Evolutionary conservation across 176 grass and related monocot species (phyloP).

Genomic region (Rhipidocladum racemiflorum): DNA sequence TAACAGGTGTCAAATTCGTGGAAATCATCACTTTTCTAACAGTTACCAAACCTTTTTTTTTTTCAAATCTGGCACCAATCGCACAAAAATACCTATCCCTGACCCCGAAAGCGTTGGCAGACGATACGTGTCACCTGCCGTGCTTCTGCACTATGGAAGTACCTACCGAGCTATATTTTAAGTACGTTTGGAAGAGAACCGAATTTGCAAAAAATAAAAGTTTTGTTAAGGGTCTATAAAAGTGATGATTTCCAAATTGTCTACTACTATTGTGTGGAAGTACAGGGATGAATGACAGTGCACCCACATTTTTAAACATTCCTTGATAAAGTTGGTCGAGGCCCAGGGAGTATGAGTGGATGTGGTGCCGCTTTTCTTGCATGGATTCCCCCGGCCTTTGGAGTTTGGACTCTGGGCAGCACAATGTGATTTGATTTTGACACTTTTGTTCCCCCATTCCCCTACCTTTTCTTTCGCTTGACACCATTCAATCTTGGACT

Average conservation of each 20-base stretch:
- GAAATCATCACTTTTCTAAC: too few species aligned
- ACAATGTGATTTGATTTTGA: constrained; percentile 44
- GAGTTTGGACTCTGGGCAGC: constrained; percentile 20
- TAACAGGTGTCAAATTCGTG: not conserved
- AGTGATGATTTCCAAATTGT: too few species aligned
- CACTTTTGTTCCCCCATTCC: constrained; percentile 38
- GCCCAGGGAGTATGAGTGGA: constrained; percentile 25
- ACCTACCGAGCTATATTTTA: too few species aligned
- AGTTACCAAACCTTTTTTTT: too few species aligned
- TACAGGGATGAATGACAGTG: not conserved
- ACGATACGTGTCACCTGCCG: too few species aligned
- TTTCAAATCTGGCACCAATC: too few species aligned
- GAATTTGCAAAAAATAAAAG: too few species aligned
- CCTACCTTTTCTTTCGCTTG: not conserved
- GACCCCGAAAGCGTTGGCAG: too few species aligned
- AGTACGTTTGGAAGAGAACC: too few species aligned
- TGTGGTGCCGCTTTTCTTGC: constrained; percentile 24
- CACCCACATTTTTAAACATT: not conserved
- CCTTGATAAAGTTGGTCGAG: constrained; percentile 64
- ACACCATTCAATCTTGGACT: constrained; percentile 4
- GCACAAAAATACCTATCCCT: too few species aligned
- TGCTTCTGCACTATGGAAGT: too few species aligned
- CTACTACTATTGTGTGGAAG: not conserved
- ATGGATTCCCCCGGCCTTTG: constrained; percentile 12
- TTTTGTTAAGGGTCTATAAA: too few species aligned